Base-by-base conservation (phyloP, 306 rosid genomes). In the Biancaea sappan region DNA sequence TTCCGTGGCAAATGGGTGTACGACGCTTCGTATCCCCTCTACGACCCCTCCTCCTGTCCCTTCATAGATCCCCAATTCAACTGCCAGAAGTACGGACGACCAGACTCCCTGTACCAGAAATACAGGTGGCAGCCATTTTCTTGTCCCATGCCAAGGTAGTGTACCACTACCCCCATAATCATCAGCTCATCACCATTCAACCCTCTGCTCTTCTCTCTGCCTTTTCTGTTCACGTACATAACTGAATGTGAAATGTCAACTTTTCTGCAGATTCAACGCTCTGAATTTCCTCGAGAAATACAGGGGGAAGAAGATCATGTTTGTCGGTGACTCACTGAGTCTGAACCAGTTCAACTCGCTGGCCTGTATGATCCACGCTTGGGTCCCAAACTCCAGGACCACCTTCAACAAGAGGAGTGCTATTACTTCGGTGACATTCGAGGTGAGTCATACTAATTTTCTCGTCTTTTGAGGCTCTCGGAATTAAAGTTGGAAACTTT, bases 221-320 rank as follows among this genome's bases (percentile, higher is more conserved):
- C 28, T 50, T 19, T 52, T 16, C 2, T 4, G 16, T 66, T 11
- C 6, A 11, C n/a, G n/a, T n/a, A n/a, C n/a, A n/a, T n/a, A n/a
- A n/a, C n/a, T n/a, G n/a, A 32, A 43, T n/a, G 16, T 37, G 18
- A 15, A 44, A 21, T 6, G 70, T 14, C 59, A 15, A 11, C 1
- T 5, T 41, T 41, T 41, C 11, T 51, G 52, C 78, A 94, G 98
- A 88, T 94, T 94, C 76, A 88, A 91, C 75, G 97, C 95, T 71
- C 28, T 84, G 86, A 22, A 54, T 35, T 88, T 94, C 52, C 38
- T 91, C 80, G 82, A 83, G 77, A 82, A 65, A 76, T 83, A 92
- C 88, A 90, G 80, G n/a, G 98, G 97, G 66, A 91, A 94, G 86
- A 94, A 88, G 89, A 87, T 94, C 3, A 94, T 91, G 98, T 94